Percentiles rank a stretch among this genome's conserved stretches.
These are phyloP conservation scores for Polyporus arcularius DNA, from an alignment of 768 basidiomycete genomes.

Conservation along the genomic window DNA sequence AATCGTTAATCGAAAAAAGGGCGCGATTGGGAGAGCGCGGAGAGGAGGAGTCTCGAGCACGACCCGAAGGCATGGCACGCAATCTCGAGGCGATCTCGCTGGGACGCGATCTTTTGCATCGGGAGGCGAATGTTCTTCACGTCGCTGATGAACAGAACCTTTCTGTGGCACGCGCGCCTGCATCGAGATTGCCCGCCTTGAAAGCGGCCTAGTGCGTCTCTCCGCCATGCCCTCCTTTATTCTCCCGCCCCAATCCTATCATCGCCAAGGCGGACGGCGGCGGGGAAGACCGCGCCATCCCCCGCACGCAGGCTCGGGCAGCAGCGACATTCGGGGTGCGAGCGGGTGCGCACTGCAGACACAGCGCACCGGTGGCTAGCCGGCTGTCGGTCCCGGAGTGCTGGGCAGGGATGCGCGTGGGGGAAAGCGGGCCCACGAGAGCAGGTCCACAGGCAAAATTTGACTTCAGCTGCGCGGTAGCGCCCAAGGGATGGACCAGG, in stretches of 20 bases:
- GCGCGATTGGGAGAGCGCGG: background rate
- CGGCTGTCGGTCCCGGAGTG: background rate
- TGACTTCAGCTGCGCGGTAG: background rate
- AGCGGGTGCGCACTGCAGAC: background rate
- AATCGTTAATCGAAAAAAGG: background rate
- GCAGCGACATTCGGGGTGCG: background rate
- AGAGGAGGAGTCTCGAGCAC: background rate
- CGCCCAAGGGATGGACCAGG: background rate
- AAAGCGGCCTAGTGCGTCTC: background rate
- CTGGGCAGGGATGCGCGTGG: background rate
- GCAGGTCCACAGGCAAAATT: background rate
- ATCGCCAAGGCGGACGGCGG: no score
- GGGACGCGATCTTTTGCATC: background rate
- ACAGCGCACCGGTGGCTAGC: background rate
- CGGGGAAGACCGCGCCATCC: no score
- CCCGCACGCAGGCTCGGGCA: background rate
- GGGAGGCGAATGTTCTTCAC: constrained; percentile 1
- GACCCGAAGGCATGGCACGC: background rate
- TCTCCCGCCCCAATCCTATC: background rate
- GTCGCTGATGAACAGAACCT: constrained; percentile 5
- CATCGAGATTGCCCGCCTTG: constrained; percentile 1
- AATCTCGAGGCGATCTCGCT: background rate
- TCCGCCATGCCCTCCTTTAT: background rate
- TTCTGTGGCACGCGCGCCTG: background rate
- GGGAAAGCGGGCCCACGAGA: background rate